Percentiles rank a stretch among this genome's conserved stretches.
phyloP scores from a whole-genome alignment of 2,329 filamentous ascomycete genomes.

The Alternaria sp. region DNA sequence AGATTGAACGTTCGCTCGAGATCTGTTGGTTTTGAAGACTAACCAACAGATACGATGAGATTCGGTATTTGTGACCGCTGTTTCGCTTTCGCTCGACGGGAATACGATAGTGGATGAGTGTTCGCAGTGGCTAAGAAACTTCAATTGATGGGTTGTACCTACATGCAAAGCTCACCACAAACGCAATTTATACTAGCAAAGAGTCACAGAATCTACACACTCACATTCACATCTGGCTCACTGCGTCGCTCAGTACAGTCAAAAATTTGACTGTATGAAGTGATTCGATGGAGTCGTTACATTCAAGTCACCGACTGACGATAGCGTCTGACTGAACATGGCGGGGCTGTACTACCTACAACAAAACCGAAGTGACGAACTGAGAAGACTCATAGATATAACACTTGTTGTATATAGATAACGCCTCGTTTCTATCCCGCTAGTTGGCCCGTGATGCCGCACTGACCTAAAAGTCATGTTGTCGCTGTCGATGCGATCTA shows the following conservation, averaged over 20 bases:
- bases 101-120: too few relatives aligned
- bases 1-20: too few relatives aligned
- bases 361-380: not conserved
- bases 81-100: too few relatives aligned
- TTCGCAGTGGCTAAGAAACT: too few relatives aligned
- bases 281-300: not conserved
- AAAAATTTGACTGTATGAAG: accelerated
- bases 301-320: not conserved
- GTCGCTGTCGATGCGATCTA: not conserved
- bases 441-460: not conserved
- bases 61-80: too few relatives aligned
- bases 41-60: too few relatives aligned
- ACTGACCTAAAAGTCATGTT: not conserved
- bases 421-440: not conserved
- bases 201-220: not conserved
- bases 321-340: not conserved
- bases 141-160: too few relatives aligned
- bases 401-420: not conserved
- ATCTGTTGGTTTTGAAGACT: too few relatives aligned
- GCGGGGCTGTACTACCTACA: not conserved
- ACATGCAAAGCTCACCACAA: too few relatives aligned
- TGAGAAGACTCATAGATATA: not conserved
- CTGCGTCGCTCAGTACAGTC: not conserved
- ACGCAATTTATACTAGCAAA: not conserved
- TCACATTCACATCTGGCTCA: not conserved